A percentile compares a stretch with the other conserved stretches of the same genome.
phyloP scores from a whole-genome alignment of 2,329 filamentous ascomycete genomes.

The Cladosporium sp. region DNA sequence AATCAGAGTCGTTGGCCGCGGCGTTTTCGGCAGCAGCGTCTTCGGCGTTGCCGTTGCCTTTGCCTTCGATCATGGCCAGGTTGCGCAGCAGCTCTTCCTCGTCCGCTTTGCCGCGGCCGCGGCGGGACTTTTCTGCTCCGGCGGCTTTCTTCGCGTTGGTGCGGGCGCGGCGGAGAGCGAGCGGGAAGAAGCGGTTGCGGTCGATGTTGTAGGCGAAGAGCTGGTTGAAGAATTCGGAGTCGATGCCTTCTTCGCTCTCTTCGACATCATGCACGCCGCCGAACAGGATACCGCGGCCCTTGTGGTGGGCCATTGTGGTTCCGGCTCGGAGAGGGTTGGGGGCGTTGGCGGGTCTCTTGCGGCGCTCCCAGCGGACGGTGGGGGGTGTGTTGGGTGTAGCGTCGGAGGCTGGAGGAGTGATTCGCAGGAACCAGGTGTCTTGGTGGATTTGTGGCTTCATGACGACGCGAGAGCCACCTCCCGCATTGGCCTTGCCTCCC shows the following conservation, averaged over 20 bases:
- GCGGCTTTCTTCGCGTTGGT: slow-evolving; percentile 53
- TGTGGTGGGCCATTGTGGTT: slow-evolving; percentile 91
- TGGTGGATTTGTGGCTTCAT: slow-evolving; percentile 88
- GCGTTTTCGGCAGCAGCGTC: slow-evolving; percentile 34
- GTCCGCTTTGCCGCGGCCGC: slow-evolving; percentile 81
- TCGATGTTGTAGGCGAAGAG: slow-evolving; percentile 94
- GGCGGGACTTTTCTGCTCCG: slow-evolving; percentile 56
- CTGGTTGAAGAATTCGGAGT: slow-evolving; percentile 94
- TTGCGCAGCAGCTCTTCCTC: slow-evolving; percentile 89
- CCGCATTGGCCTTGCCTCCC: slow-evolving; percentile 52
- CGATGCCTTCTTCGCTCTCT: slow-evolving; percentile 71
- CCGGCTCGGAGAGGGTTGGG: slow-evolving; percentile 83
- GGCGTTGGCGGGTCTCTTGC: slow-evolving; percentile 88
- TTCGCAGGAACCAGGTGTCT: slow-evolving; percentile 89
- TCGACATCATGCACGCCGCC: slow-evolving; percentile 75
- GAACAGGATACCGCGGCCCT: slow-evolving; percentile 88
- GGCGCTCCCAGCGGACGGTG: slow-evolving; percentile 82
- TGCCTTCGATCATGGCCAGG: slow-evolving; percentile 80
- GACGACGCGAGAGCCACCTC: slow-evolving; percentile 54
- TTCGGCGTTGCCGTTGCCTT: slow-evolving; percentile 54
- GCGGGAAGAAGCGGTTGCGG: slow-evolving; percentile 88
- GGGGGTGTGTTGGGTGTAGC: slow-evolving; percentile 67
- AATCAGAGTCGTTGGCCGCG: slow-evolving; percentile 36
- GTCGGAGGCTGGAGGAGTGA: slow-evolving; percentile 71
- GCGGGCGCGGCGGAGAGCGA: slow-evolving; percentile 74